Evolutionary conservation across 108 stramenopile genomes (phyloP), one percentile per base, ranked within the genome.

Genomic region (Cylindrotheca closterium): DNA sequence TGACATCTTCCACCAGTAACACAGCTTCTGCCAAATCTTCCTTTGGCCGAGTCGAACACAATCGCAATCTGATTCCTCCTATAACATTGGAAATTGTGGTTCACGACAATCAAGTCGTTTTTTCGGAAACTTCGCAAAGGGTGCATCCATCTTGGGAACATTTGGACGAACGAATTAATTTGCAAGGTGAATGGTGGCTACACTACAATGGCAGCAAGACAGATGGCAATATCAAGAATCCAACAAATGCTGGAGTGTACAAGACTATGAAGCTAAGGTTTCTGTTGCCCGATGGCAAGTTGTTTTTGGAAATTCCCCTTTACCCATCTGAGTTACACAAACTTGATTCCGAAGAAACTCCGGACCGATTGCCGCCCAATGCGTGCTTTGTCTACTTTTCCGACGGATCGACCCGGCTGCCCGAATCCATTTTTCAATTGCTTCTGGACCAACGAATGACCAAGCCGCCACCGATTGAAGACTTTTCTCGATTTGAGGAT

Each of bases 271-370:
- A 24, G 60, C 60, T 42, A 42, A 7, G 37, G 7, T 42, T 42
- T 42, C 15, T 10, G 7, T 42, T 42, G 15, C 37, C 37, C 10
- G 15, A 22, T 59, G 3, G 21, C 1, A 31, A 19, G 19, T 25
- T 93, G 33, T 89, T 91, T 52, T 65, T 95, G 55, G 84, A 81
- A 72, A 80, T 84, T 15, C 58, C 88, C 30, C 81, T 95, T 52
- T 83, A 95, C 78, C 89, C 91, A 24, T 83, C 94, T 69, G 32
- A 73, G 81, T 37, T 89, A 83, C 51, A 91, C 87, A 75, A 89
- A 86, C 87, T 89, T 79, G 28, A 59, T 60, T 53, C 54, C 7
- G 46, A 42, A 24, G 17, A 68, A 46, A 19, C 45, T 21, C 42
- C 53, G 2, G 51, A 51, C 33, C 51, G 78, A n/a, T 59, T 92